Conservation (phyloP, 2,329 filamentous ascomycete genomes). For the Neonectria punicea region DNA sequence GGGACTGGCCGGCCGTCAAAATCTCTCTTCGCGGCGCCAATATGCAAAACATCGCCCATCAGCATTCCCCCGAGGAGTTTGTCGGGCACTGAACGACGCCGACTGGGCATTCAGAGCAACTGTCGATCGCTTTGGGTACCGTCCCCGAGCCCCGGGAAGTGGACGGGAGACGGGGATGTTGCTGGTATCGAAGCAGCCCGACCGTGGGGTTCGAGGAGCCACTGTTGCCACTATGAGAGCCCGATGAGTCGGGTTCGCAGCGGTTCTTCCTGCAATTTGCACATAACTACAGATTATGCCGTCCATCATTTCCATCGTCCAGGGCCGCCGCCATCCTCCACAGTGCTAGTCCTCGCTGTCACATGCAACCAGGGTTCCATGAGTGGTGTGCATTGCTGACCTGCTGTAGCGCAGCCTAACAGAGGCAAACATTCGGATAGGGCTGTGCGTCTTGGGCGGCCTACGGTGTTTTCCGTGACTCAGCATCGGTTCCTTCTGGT, state of each 20-base stretch:
- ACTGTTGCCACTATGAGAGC: slow-evolving; percentile 29
- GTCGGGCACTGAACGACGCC: slow-evolving; percentile 35
- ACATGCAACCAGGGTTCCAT: neutral
- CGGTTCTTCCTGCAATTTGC: slow-evolving; percentile 19
- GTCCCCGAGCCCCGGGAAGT: slow-evolving; percentile 3
- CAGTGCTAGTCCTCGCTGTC: neutral
- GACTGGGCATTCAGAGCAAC: slow-evolving; percentile 24
- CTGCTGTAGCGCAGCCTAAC: neutral
- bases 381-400: neutral
- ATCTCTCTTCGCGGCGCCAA: neutral
- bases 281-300: too few species aligned
- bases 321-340: neutral
- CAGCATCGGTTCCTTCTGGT: neutral
- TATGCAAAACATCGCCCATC: neutral
- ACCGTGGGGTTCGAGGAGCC: slow-evolving; percentile 24
- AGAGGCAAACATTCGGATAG: neutral
- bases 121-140: slow-evolving; percentile 23
- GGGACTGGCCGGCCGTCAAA: neutral
- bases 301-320: neutral
- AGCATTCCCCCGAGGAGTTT: slow-evolving; percentile 26
- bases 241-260: slow-evolving; percentile 27
- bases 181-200: slow-evolving; percentile 29
- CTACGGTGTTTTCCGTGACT: neutral
- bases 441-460: neutral
- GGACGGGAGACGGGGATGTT: slow-evolving; percentile 21